Evolutionary conservation across 495 filamentous ascomycete species (phyloP).

Genomic region (Penicillium waksmanii): DNA sequence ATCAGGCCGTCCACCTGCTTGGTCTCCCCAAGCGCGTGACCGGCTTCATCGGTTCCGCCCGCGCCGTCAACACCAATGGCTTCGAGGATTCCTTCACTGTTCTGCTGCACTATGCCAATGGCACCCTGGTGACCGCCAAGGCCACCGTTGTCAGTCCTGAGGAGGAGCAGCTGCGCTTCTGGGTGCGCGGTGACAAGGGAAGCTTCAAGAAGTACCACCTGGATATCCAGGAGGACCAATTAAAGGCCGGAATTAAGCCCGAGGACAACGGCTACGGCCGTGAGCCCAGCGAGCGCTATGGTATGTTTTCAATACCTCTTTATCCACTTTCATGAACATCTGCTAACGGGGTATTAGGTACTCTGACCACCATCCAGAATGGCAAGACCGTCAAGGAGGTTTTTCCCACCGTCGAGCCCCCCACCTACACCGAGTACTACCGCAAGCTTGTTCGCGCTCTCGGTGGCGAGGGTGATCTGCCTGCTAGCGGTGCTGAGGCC

Average conservation of each 20-base stretch:
- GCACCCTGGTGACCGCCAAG: constrained; percentile 66
- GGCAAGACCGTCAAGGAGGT: constrained; percentile 47
- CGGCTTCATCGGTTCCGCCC: constrained; percentile 69
- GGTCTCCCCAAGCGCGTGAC: constrained; percentile 72
- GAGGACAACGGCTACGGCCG: constrained; percentile 67
- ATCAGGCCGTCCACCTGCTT: constrained; percentile 79
- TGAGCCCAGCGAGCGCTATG: constrained; percentile 60
- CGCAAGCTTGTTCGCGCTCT: constrained; percentile 69
- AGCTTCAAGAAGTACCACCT: constrained; percentile 80
- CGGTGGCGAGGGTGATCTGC: constrained; percentile 62
- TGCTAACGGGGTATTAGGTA: constrained; percentile 23
- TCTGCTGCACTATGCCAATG: constrained; percentile 66
- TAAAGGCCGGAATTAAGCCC: constrained; percentile 69
- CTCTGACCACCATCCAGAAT: constrained; percentile 48
- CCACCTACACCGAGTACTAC: constrained; percentile 77
- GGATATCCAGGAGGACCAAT: constrained; percentile 81
- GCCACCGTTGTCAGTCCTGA: constrained; percentile 73
- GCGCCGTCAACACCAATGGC: constrained; percentile 54
- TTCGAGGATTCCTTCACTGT: constrained; percentile 73
- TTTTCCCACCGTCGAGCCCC: constrained; percentile 65
- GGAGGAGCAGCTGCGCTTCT: constrained; percentile 72
- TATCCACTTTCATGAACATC: not conserved
- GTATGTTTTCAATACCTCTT: constrained; percentile 21
- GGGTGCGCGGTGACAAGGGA: constrained; percentile 79
- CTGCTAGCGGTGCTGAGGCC: constrained; percentile 73